phyloP scores from a whole-genome alignment of 768 basidiomycete species.

The Sistotremastrum suecicum region DNA sequence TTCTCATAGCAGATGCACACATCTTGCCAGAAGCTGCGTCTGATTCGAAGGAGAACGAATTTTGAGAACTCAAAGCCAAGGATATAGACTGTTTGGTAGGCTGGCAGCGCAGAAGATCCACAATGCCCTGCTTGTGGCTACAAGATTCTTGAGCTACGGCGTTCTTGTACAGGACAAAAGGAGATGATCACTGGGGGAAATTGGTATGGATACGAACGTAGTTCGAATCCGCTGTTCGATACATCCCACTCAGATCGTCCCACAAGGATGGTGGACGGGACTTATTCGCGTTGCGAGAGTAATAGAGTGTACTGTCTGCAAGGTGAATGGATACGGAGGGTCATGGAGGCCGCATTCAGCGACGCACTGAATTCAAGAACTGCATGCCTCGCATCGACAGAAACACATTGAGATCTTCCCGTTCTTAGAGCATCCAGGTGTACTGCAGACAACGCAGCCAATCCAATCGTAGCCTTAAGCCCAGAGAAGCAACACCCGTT shows the following conservation, averaged over 20 bases:
- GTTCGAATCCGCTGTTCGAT: conserved; percentile 33
- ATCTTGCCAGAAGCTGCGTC: conserved; percentile 28
- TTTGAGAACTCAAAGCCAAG: conserved; percentile 24
- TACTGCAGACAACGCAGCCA: conserved; percentile 39
- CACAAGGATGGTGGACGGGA: conserved; percentile 21
- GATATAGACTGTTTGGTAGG: conserved; percentile 24
- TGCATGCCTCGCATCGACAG: conserved; percentile 42
- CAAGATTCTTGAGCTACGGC: not conserved
- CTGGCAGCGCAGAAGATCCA: conserved; percentile 27
- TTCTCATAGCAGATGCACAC: conserved; percentile 37
- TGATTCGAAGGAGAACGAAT: conserved; percentile 33
- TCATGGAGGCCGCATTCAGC: not conserved
- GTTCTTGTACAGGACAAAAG: not conserved
- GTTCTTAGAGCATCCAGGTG: conserved; percentile 34
- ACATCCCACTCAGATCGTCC: conserved; percentile 39
- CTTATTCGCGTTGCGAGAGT: conserved; percentile 25
- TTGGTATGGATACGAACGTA: conserved; percentile 49
- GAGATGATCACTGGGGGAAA: conserved; percentile 36
- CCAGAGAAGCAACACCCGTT: not conserved
- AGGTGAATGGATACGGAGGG: not conserved
- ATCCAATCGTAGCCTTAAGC: conserved; percentile 30
- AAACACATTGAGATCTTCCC: conserved; percentile 30
- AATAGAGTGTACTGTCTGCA: conserved; percentile 37
- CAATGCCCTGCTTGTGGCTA: conserved; percentile 38
- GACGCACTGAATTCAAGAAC: conserved; percentile 37